Base-by-base conservation (phyloP, 2,329 filamentous ascomycete species). In the Fragosphaeria purpurea region DNA sequence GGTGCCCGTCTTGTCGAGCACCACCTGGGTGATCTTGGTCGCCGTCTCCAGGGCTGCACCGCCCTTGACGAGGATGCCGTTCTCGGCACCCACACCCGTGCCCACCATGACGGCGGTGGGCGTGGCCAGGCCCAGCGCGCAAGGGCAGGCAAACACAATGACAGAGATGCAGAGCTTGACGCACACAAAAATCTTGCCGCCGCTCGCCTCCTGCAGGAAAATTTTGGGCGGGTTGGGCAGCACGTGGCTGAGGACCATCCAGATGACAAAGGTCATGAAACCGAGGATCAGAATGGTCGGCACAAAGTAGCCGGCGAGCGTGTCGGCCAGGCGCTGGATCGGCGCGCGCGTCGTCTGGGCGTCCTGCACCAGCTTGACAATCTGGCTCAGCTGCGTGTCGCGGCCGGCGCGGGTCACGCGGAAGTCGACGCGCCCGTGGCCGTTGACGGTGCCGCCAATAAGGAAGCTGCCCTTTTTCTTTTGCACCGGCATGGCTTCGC, bases 21-120 rank as follows among this genome's bases (percentile, higher is more conserved):
- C 86, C 22, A 97, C 79, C 59, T 95, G 86, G 2, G 84, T 94
- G 57, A 97, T 79, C 65, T 88, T 91, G 7, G 89, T 97, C 0
- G 89, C 86, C 5, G 81, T 88, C 70, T 98, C 91, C 4, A 98
- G 50, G 34, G 90, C 89, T 41, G 88, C 90, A 50, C 93, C 93
- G 50, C 93, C 91, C 69, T 98, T 98, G 65, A 97, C 89, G n/a
- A 98, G 74, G 59, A 98, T 98, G 31, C 93, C 93, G 59, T 95
- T 85, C 67, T 96, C 87, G 3, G 93, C 93, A 47, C 93, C 93
- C 35, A 96, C 83, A 53, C 93, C 93, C n/a, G 93, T 97, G 42
- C 93, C 93, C 34, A 98, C 93, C 93, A 98, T 97, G 64, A 98
- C 90, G 3, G 93, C 93, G 0, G 93, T 98, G 3, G 93, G 93